These are phyloP conservation scores for Penicillium egyptiacum DNA, from an alignment of 495 filamentous ascomycete species.

Conservation along the genomic window DNA sequence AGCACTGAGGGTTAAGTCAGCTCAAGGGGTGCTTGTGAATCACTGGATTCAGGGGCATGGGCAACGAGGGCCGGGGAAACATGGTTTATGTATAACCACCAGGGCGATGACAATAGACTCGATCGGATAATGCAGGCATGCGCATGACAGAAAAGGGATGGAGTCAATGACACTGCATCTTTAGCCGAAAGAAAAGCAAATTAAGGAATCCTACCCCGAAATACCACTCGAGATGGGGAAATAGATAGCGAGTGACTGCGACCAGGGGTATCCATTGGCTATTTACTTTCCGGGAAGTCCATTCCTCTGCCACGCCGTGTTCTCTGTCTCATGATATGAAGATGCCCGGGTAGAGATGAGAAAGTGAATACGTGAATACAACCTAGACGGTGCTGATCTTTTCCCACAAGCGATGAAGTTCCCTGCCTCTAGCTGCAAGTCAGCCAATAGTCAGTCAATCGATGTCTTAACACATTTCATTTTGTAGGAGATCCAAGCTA, in stretches of 20 bases:
- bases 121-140: slow-evolving; percentile 7
- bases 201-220: slow-evolving; percentile 20
- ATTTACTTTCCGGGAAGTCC: not conserved
- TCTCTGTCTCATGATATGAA: slow-evolving; percentile 24
- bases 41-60: slow-evolving; percentile 3
- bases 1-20: not conserved
- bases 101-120: not conserved
- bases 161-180: slow-evolving; percentile 4
- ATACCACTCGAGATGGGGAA: slow-evolving; percentile 29
- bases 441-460: slow-evolving; percentile 17
- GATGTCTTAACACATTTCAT: slow-evolving; percentile 2
- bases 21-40: not conserved
- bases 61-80: slow-evolving; percentile 4
- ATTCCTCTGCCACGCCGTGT: slow-evolving; percentile 20
- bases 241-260: slow-evolving; percentile 22
- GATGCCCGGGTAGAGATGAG: slow-evolving; percentile 4
- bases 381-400: slow-evolving; percentile 26
- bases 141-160: slow-evolving; percentile 14
- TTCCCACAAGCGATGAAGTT: slow-evolving; percentile 19
- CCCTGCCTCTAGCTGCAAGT: slow-evolving; percentile 15
- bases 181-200: slow-evolving; percentile 5
- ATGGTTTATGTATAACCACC: slow-evolving; percentile 3
- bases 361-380: too few species aligned
- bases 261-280: slow-evolving; percentile 9
- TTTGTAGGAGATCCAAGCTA: slow-evolving; percentile 12